Conservation (phyloP, 305 asterid genomes). For the Andrographis paniculata region DNA sequence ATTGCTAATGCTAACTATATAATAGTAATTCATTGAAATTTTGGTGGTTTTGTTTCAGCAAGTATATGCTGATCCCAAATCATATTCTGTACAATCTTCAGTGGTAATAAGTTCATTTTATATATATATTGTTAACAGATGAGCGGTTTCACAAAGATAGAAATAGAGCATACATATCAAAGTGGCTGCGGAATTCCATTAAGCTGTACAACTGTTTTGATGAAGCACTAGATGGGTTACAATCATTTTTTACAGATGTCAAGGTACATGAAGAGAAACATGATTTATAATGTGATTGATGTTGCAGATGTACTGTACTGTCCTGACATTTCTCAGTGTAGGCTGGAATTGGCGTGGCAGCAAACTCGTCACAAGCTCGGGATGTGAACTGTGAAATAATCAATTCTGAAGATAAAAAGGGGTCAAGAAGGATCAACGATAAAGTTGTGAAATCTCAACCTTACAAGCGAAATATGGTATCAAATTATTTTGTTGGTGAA, state of each 20-base stretch:
- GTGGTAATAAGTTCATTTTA: conserved; percentile 1
- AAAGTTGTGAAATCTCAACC: conserved; percentile 22
- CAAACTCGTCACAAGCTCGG: conserved; percentile 30
- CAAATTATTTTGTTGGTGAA: conserved; percentile 26
- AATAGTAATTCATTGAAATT: neutral
- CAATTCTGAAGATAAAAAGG: conserved; percentile 26
- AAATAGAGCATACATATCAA: conserved; percentile 71
- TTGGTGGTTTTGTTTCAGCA: conserved; percentile 13
- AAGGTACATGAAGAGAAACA: conserved; percentile 37
- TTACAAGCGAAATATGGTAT: conserved; percentile 23
- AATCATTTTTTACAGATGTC: conserved; percentile 64
- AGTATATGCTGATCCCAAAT: conserved; percentile 1
- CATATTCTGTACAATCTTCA: conserved; percentile 6
- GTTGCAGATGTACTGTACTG: conserved; percentile 11
- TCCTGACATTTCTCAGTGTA: conserved; percentile 26
- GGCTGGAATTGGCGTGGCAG: conserved; percentile 39
- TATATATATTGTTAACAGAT: conserved; percentile 40
- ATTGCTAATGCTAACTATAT: too few species aligned
- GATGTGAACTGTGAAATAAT: conserved; percentile 28
- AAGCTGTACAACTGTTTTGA: conserved; percentile 55
- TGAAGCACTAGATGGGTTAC: conserved; percentile 57
- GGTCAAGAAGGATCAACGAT: conserved; percentile 23
- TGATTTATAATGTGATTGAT: conserved; percentile 10
- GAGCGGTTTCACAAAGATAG: conserved; percentile 80
- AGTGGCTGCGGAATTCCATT: conserved; percentile 91